Percentiles rank a stretch among this genome's conserved stretches.
These are phyloP conservation scores for Zygoascus biomembranicola DNA, from an alignment of 805 yeast species.

Conservation along the genomic window DNA sequence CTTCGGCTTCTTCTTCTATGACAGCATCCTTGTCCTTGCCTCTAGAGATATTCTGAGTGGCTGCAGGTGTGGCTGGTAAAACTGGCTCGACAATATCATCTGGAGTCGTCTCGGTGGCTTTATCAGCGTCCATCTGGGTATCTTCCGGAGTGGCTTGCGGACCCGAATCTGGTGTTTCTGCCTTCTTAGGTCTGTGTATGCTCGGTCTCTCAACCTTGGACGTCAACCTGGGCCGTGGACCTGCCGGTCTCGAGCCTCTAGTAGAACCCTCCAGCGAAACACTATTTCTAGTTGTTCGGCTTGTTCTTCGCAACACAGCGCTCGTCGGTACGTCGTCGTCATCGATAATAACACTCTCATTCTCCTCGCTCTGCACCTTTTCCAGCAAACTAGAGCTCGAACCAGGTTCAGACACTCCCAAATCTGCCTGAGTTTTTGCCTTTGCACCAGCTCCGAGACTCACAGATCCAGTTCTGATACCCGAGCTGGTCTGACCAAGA, in stretches of 20 bases:
- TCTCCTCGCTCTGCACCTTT: background rate
- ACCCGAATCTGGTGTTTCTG: background rate
- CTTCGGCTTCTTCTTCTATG: background rate
- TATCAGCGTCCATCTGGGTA: background rate
- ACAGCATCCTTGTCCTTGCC: background rate
- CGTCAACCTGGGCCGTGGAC: background rate
- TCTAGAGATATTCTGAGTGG: background rate
- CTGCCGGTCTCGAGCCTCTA: background rate
- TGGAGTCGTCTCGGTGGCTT: background rate
- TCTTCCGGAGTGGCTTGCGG: background rate
- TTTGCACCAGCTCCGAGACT: background rate
- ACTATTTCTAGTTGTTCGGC: background rate
- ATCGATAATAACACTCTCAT: constrained; percentile 1
- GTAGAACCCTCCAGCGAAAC: background rate
- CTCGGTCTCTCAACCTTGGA: background rate
- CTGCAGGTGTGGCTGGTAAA: background rate
- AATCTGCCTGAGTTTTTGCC: background rate
- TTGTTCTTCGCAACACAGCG: background rate
- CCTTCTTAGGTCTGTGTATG: background rate
- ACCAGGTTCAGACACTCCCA: background rate
- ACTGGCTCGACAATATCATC: background rate
- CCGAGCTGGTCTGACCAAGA: background rate
- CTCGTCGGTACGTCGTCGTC: background rate
- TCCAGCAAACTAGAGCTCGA: background rate
- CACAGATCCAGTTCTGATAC: background rate